A percentile compares a stretch with the other conserved stretches of the same genome.
Conservation (phyloP, 2,329 filamentous ascomycete species). For the Reticulascus tulasneorum region DNA sequence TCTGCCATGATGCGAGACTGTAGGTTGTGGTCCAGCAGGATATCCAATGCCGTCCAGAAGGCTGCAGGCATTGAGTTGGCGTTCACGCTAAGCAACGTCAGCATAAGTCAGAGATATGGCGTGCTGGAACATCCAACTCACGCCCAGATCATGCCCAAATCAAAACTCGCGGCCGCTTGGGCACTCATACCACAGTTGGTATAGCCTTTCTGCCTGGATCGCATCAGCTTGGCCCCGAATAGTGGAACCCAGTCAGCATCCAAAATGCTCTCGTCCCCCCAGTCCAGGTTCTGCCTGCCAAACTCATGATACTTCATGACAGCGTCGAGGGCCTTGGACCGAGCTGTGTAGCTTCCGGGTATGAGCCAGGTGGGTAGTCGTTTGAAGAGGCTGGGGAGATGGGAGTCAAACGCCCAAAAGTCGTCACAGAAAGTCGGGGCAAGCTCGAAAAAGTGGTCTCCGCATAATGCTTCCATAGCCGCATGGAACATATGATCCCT, state of each 20-base stretch:
- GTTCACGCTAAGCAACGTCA: conserved; percentile 3
- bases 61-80: conserved; percentile 8
- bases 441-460: neutral
- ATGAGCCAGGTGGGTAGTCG: conserved; percentile 6
- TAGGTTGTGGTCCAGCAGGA: conserved; percentile 2
- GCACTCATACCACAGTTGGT: no score
- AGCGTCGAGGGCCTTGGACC: conserved; percentile 1
- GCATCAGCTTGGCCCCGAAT: conserved; percentile 6
- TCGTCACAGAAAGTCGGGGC: conserved; percentile 5
- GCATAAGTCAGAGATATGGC: neutral
- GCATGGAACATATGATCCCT: conserved; percentile 5
- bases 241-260: conserved; percentile 1
- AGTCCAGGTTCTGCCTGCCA: neutral
- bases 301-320: conserved; percentile 3
- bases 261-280: neutral
- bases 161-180: neutral
- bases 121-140: no score
- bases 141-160: no score
- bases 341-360: conserved; percentile 1
- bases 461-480: conserved; percentile 7
- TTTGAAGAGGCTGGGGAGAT: conserved; percentile 5
- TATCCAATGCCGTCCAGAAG: conserved; percentile 7
- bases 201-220: conserved; percentile 7
- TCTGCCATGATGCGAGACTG: neutral
- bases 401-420: conserved; percentile 8